phyloP scores from a whole-genome alignment of 306 rosid species.

The Datisca glomerata region DNA sequence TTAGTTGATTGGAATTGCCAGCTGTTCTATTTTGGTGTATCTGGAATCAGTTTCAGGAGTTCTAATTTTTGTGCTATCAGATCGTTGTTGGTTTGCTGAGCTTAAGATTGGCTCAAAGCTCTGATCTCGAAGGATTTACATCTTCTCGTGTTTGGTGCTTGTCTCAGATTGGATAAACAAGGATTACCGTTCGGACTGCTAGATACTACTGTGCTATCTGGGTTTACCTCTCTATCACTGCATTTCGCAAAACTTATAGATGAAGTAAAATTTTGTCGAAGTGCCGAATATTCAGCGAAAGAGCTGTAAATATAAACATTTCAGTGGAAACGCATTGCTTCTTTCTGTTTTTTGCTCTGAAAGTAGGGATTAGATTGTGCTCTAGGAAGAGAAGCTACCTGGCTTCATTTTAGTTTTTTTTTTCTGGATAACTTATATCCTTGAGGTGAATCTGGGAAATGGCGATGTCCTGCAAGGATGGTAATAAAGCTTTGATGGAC shows the following conservation, averaged over 20 bases:
- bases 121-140: slow-evolving; percentile 49
- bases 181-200: slow-evolving; percentile 19
- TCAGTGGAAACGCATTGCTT: slow-evolving; percentile 1
- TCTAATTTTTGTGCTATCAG: slow-evolving; percentile 13
- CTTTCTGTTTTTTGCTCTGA: slow-evolving; percentile 7
- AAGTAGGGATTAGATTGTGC: slow-evolving; percentile 2
- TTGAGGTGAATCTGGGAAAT: slow-evolving; percentile 19
- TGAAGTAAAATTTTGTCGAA: slow-evolving; percentile 2
- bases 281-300: slow-evolving; percentile 8
- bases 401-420: slow-evolving; percentile 15
- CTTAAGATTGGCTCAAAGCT: slow-evolving; percentile 17
- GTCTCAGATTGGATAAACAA: slow-evolving; percentile 15
- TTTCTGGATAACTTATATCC: slow-evolving; percentile 5
- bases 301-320: slow-evolving; percentile 9
- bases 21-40: slow-evolving; percentile 3
- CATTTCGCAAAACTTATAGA: slow-evolving; percentile 4
- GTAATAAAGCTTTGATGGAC: slow-evolving; percentile 43
- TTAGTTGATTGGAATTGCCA: slow-evolving; percentile 12
- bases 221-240: slow-evolving; percentile 7
- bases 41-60: not conserved
- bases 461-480: slow-evolving; percentile 99
- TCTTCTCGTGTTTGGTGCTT: slow-evolving; percentile 36
- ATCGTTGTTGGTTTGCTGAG: slow-evolving; percentile 29
- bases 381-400: slow-evolving; percentile 3
- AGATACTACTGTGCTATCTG: slow-evolving; percentile 18